A percentile compares a stretch with the other conserved stretches of the same genome.
These are phyloP conservation scores for Fraxinus sp. DNA, from an alignment of 305 asterid species.

Conservation along the genomic window DNA sequence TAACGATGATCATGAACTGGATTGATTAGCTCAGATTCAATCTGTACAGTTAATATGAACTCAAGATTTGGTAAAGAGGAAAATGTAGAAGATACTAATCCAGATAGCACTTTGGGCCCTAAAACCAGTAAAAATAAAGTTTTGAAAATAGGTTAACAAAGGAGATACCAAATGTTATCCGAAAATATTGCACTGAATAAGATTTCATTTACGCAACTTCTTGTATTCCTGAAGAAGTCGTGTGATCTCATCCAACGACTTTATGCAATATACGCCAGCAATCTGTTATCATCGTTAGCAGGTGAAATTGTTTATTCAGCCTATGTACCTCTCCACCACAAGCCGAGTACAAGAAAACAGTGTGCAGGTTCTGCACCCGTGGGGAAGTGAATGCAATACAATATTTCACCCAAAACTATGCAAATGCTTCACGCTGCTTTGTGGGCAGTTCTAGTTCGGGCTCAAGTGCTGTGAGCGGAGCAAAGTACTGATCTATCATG, in stretches of 20 bases:
- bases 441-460: conserved; percentile 85
- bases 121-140: neutral
- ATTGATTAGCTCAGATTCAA: neutral
- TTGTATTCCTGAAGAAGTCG: neutral
- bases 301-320: neutral
- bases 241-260: neutral
- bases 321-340: neutral
- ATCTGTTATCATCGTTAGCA: neutral
- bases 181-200: neutral
- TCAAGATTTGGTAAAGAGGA: neutral
- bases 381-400: neutral
- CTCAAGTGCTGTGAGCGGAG: conserved; percentile 62
- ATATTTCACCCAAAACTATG: conserved; percentile 25
- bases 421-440: conserved; percentile 72
- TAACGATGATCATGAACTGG: neutral
- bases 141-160: neutral
- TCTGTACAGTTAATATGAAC: neutral
- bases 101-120: neutral
- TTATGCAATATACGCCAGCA: neutral
- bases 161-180: neutral
- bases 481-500: conserved; percentile 81
- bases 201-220: neutral
- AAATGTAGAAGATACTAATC: neutral
- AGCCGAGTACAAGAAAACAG: neutral
- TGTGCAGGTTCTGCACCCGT: neutral